Evolutionary conservation across 2,329 filamentous ascomycete species (phyloP), one percentile per base, ranked within the genome.

Genomic region (Parafenestella ontariensis): DNA sequence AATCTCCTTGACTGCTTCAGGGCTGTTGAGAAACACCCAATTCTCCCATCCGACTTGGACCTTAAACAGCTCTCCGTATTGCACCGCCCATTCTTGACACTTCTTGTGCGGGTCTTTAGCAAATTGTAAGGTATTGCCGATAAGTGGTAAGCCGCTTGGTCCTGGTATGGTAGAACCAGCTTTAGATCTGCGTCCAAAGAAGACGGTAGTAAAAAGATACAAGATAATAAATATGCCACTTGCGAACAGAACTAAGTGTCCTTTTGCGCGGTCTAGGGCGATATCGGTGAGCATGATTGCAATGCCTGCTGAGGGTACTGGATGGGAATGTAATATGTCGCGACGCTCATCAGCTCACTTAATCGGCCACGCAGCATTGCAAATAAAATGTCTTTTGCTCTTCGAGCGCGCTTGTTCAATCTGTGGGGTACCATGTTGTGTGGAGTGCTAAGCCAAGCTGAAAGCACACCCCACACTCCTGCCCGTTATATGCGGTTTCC

Each of bases 41-140:
- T 76, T 68, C 20, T 77, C 64, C 68, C 71, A 76, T 5, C 77
- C 78, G 5, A 78, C 54, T 11, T 66, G 65, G 11, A 79, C 45
- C 41, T 71, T 67, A 59, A 74, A 78, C 5, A 79, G 46, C 6
- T 79, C 77, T 9, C 78, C 77, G 59, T 79, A 78, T 49, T 75
- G 10, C 5, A 10, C 21, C n/a, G 37, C 36, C 43, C 43, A 52
- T 20, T 36, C 17, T 5, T 21, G 28, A 15, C 40, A 42, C 10
- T 28, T 34, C 8, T 5, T 21, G 3, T 48, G 46, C 4, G 46
- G 46, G 10, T 48, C 7, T 13, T 29, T 11, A 17, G 10, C 21
- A 3, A 48, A 21, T 31, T 40, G 46, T 6, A 40, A 11, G 6
- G 46, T 40, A 17, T 48, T 40, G 11, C 46, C 46, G 3, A 48